A percentile compares a stretch with the other conserved stretches of the same genome.
Evolutionary conservation across 129 eudicot species (phyloP).

Genomic region (Scalesia atractyloides): DNA sequence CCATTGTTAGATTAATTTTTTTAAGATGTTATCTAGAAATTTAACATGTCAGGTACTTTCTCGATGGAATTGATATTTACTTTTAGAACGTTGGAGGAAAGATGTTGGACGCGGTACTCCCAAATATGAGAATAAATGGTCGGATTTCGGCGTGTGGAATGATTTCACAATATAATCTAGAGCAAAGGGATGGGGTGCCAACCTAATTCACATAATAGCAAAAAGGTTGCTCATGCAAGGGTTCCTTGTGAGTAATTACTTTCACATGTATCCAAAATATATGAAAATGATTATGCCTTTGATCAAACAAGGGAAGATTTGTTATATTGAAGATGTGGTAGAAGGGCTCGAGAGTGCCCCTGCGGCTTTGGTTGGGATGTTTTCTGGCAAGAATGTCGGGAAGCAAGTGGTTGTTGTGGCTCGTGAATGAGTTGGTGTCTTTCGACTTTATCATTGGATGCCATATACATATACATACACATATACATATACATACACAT

Average conservation of each 20-base stretch:
- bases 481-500: too few relatives aligned
- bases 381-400: conserved; percentile 56
- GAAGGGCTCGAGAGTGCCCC: conserved; percentile 77
- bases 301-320: conserved; percentile 48
- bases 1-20: too few relatives aligned
- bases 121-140: conserved; percentile 49
- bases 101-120: conserved; percentile 63
- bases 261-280: conserved; percentile 46
- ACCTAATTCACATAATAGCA: conserved; percentile 31
- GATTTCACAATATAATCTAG: conserved; percentile 64
- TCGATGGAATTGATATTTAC: conserved; percentile 41
- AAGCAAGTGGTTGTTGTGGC: conserved; percentile 64
- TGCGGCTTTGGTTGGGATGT: conserved; percentile 52
- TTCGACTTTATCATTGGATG: neutral
- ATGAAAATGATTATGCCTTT: conserved; percentile 45
- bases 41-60: neutral
- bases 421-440: conserved; percentile 32
- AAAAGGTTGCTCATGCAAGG: conserved; percentile 56
- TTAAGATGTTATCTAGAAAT: too few relatives aligned
- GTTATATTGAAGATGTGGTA: conserved; percentile 52
- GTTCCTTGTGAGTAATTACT: conserved; percentile 41
- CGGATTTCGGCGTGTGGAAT: conserved; percentile 56
- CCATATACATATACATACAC: too few relatives aligned
- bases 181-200: conserved; percentile 47
- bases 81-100: conserved; percentile 69